Percentiles rank a stretch among this genome's conserved stretches.
These are phyloP conservation scores for Saturnispora besseyi DNA, from an alignment of 805 yeast species.

Conservation along the genomic window DNA sequence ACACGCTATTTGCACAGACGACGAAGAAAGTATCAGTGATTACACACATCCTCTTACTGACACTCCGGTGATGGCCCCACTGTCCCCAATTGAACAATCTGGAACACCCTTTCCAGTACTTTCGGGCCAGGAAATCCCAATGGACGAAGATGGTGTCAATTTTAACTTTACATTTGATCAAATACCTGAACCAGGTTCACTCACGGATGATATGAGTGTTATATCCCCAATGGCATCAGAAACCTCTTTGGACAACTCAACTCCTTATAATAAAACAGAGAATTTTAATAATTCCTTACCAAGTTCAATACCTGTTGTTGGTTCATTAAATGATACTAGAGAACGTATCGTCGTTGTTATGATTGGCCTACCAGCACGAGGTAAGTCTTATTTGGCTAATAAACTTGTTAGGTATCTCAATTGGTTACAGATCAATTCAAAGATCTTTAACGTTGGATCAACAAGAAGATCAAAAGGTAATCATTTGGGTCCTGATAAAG, in stretches of 20 bases:
- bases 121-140: not conserved
- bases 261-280: not conserved
- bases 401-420: slow-evolving; percentile 83
- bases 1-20: not conserved
- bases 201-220: not conserved
- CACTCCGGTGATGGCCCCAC: slow-evolving; percentile 56
- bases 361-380: slow-evolving; percentile 96
- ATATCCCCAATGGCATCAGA: not conserved
- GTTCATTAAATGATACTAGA: slow-evolving; percentile 41
- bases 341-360: slow-evolving; percentile 87
- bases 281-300: slow-evolving; percentile 31
- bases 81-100: slow-evolving; percentile 37
- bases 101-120: not conserved
- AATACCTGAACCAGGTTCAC: not conserved
- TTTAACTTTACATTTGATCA: slow-evolving; percentile 1
- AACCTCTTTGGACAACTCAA: not conserved
- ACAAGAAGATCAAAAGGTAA: slow-evolving; percentile 72
- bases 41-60: slow-evolving; percentile 53
- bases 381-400: slow-evolving; percentile 88
- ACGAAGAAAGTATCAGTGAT: not conserved
- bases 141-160: not conserved
- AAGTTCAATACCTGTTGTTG: slow-evolving; percentile 61
- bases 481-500: slow-evolving; percentile 54
- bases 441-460: slow-evolving; percentile 92
- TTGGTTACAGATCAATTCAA: slow-evolving; percentile 87